These are phyloP conservation scores for Acanthamoeba sp. DNA, from an alignment of 208 protist species.

Conservation along the genomic window DNA sequence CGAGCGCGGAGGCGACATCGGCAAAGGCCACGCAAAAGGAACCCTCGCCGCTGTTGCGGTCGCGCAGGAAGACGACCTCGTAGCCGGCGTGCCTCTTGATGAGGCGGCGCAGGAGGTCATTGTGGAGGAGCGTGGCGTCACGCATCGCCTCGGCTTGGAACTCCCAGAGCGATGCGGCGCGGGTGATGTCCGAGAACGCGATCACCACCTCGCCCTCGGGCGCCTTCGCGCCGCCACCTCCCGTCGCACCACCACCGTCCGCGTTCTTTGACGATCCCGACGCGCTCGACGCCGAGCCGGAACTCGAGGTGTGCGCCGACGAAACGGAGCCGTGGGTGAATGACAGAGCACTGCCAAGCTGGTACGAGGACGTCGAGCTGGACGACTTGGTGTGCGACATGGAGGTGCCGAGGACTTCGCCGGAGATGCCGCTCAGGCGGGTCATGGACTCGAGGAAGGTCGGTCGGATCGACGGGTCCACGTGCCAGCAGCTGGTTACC, in stretches of 20 bases:
- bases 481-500: constrained; percentile 8
- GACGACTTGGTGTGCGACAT: neutral
- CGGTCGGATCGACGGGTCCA: constrained; percentile 29
- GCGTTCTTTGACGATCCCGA: neutral
- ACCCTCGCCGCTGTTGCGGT: constrained; percentile 53
- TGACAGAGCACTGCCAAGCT: neutral
- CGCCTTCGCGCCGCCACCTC: neutral
- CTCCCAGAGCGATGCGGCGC: constrained; percentile 58
- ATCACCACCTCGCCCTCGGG: constrained; percentile 60
- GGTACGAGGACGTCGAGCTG: neutral
- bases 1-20: neutral
- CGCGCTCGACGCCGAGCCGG: neutral
- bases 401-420: neutral
- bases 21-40: constrained; percentile 56
- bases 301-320: neutral
- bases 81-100: constrained; percentile 38
- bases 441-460: constrained; percentile 59
- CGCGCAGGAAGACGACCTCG: constrained; percentile 62
- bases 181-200: constrained; percentile 61
- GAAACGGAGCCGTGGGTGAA: neutral
- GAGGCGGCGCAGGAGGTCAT: neutral
- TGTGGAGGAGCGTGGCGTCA: constrained; percentile 51
- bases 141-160: constrained; percentile 40
- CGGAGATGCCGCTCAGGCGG: constrained; percentile 19
- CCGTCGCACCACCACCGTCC: neutral